Base-by-base conservation (phyloP, 2,329 filamentous ascomycete genomes). In the Endocalyx cinctus region DNA sequence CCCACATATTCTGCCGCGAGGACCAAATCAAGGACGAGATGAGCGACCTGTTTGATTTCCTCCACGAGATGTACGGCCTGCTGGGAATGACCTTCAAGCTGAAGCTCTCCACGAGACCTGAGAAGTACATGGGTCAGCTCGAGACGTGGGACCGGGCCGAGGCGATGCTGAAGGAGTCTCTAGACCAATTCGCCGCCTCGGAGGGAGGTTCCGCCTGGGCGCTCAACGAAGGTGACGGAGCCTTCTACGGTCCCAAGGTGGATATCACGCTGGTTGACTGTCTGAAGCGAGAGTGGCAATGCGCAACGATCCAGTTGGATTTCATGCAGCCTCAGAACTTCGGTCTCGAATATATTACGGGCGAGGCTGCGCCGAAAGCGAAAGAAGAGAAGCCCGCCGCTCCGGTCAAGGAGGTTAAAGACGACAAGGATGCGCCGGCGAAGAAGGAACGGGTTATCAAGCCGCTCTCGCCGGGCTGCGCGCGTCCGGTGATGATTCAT, bases 181-280 rank as follows among this genome's bases (percentile, higher is more conserved):
- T 98, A 30, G 76, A 92, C 45, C 74, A 81, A 42, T 97, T 96
- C 60, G 73, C 77, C 36, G 64, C 63, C 14, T 59, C 62, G 36
- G 61, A 62, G 14, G 54, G 43, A 27, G 76, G 82, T 39, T 73
- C 79, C 20, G 70, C 79, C 43, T 98, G 92, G 92, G 84, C 87
- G 59, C 70, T 95, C 32, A 95, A 97, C 63, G 84, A 87, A 39
- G 92, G 90, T 37, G 92, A 98, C 51, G 92, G 92, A 56, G 92
- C 92, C 33, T 98, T 97, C 67, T 98, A 98, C 60, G 92, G 92
- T 2, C 92, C 92, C 32, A 98, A 98, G 77, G 95, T 97, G 50
- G 92, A 98, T 52, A 92, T 98, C 55, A 94, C 87, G 41, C 89
- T 98, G 54, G 82, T 81, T 32, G 90, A 96, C 62, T 87, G 87